Percentiles rank a stretch among this genome's conserved stretches.
Conservation (phyloP, 2,329 filamentous ascomycete genomes). For the Escovopsis weberi region DNA sequence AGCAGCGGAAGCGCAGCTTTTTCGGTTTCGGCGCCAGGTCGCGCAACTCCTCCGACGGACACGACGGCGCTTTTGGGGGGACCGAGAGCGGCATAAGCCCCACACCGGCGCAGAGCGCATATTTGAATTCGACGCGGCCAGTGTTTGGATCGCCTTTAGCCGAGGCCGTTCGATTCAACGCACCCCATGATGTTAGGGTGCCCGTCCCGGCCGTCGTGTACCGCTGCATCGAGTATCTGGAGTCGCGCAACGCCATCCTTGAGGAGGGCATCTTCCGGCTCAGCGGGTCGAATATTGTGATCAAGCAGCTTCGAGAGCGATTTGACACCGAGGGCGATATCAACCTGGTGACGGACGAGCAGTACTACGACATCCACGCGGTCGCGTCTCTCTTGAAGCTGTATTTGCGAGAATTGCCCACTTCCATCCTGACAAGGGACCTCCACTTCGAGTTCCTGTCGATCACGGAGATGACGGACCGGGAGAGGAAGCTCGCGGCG, state of each 20-base stretch:
- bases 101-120: conserved; percentile 27
- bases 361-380: conserved; percentile 90
- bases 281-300: conserved; percentile 91
- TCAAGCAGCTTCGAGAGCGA: conserved; percentile 77
- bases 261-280: conserved; percentile 96
- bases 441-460: conserved; percentile 78
- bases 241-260: conserved; percentile 60
- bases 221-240: conserved; percentile 85
- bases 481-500: conserved; percentile 59
- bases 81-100: conserved; percentile 30
- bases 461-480: conserved; percentile 64
- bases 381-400: conserved; percentile 88
- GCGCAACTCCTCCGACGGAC: conserved; percentile 42
- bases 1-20: conserved; percentile 65
- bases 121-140: conserved; percentile 43
- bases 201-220: conserved; percentile 86
- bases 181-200: conserved; percentile 56
- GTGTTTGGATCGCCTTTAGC: conserved; percentile 76
- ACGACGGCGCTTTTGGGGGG: conserved; percentile 39
- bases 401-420: conserved; percentile 83
- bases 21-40: conserved; percentile 52
- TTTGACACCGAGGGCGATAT: conserved; percentile 92
- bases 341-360: conserved; percentile 66
- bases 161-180: conserved; percentile 73
- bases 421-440: conserved; percentile 80